phyloP scores from a whole-genome alignment of 345 rosid genomes.

The Pistacia vera region DNA sequence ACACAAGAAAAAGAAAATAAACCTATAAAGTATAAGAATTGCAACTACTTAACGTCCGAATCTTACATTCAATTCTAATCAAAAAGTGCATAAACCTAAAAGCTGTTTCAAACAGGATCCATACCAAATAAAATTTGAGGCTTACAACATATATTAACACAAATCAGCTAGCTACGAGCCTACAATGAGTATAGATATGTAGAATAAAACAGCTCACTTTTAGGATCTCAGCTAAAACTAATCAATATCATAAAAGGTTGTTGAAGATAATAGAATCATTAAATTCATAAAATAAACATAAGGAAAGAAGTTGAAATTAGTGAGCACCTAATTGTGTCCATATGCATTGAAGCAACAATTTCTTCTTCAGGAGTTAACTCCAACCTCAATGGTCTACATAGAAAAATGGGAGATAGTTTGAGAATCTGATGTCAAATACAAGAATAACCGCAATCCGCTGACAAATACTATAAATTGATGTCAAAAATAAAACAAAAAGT shows the following conservation, averaged over 20 bases:
- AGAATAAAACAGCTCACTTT: not conserved
- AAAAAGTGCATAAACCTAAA: not conserved
- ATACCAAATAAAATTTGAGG: not conserved
- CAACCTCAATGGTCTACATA: constrained; percentile 75
- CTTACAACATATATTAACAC: not conserved
- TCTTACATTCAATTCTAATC: not conserved
- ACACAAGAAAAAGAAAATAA: not conserved
- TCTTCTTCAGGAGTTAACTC: constrained; percentile 98
- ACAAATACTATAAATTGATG: not conserved
- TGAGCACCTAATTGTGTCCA: constrained; percentile 82
- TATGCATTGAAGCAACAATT: constrained; percentile 75
- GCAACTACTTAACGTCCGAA: not conserved
- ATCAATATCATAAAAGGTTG: constrained; percentile 11
- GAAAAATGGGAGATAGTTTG: constrained; percentile 3
- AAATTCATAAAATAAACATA: not conserved
- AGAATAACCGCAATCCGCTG: not conserved
- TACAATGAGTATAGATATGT: not conserved
- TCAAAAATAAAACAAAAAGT: not conserved
- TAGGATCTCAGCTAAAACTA: constrained; percentile 14
- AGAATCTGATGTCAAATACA: not conserved
- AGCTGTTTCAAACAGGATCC: not conserved
- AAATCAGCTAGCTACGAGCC: not conserved
- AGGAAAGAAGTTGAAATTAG: constrained; percentile 15
- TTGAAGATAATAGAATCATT: not conserved
- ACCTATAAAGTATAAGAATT: not conserved